Evolutionary conservation across 352 stramenopile species (phyloP).

Genomic region (Lagenidium giganteum): DNA sequence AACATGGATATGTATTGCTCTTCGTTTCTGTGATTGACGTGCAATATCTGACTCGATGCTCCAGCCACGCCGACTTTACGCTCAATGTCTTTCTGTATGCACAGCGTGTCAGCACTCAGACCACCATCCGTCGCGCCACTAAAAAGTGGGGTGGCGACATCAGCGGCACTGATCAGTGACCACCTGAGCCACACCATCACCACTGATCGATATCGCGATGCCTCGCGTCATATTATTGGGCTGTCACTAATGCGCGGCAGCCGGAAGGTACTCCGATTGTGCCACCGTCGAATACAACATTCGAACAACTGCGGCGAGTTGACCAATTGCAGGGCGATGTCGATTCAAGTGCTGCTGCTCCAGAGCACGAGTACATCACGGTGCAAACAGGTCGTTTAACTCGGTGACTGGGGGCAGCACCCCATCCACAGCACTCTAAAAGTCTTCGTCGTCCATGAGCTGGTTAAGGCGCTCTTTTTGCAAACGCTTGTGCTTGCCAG

Average conservation of each 20-base stretch:
- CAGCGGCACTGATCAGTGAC: background rate
- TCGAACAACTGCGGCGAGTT: background rate
- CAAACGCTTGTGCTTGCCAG: background rate
- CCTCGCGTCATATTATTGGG: slow-evolving; percentile 1
- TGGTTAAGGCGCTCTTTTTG: no score
- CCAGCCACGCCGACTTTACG: no score
- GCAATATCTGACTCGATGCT: no score
- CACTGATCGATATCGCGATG: background rate
- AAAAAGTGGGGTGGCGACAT: background rate
- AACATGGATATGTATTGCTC: background rate
- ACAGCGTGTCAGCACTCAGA: background rate
- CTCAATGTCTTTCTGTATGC: background rate
- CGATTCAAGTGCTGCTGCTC: background rate
- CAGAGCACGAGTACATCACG: background rate
- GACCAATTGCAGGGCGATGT: background rate
- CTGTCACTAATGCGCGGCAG: background rate
- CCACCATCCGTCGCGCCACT: background rate
- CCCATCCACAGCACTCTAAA: no score
- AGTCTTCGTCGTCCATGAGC: no score
- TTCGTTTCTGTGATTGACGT: no score
- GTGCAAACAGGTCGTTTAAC: background rate
- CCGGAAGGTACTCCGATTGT: background rate
- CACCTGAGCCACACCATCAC: slow-evolving; percentile 1
- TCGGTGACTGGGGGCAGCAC: background rate
- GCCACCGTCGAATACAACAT: background rate